Evolutionary conservation across 164 flowering plant genomes (phyloP), one percentile per base, ranked within the genome.

Genomic region (grape (Vitis vinifera)): DNA sequence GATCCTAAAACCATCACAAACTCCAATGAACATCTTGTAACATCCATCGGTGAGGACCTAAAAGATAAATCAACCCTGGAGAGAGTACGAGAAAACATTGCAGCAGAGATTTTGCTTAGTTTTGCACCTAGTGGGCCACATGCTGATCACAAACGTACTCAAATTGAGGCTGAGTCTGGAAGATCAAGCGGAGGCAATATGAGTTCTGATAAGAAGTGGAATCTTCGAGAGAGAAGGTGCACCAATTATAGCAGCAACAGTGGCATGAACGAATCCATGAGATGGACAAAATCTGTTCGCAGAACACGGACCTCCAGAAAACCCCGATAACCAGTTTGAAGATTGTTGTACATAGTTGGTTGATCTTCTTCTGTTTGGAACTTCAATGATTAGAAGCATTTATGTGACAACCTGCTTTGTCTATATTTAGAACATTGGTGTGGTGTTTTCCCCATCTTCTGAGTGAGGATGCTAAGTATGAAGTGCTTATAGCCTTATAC

Each of bases 101-200:
- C 76, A 12, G 79, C 79, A 31, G 70, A 69, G 51, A 77, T 77
- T 55, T 63, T 77, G 63, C 79, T 76, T 17, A 69, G 73, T 62
- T 66, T 77, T 68, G 63, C 44, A 3, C 44, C 44, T 37, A n/a
- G 51, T 67, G 19, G 48, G 67, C 62, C 71, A 23, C n/a, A 29
- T 9, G 30, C 16, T 29, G 51, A 31, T 53, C 59, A 60, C n/a
- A 51, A 15, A 37, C 60, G 44, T 15, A 27, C 67, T 47, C 63
- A 59, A 12, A 29, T 51, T 8, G 57, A 55, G 16, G 58, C 10
- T 29, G 67, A 56, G 47, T 12, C 59, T 4, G 62, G n/a, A 37
- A 57, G 37, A 59, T 53, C 62, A 15, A 55, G 23, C 50, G 37
- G n/a, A 61, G 59, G 67, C 56, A 29, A 37, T 51, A 4, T 14